phyloP scores from a whole-genome alignment of 1,139 yeast genomes.

The Suzukiozyma palmioleophila region DNA sequence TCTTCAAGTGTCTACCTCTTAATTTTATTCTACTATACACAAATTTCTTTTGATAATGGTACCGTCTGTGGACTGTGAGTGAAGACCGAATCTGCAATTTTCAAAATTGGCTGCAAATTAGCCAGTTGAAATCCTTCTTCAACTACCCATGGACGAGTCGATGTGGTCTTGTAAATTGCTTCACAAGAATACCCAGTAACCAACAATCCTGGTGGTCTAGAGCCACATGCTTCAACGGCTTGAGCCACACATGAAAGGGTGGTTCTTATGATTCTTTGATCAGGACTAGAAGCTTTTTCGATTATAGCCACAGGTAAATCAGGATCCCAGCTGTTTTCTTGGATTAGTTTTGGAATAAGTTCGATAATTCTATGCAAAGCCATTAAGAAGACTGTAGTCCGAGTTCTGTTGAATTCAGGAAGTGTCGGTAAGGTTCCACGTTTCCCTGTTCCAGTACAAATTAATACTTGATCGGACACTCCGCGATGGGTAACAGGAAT shows the following conservation, averaged over 20 bases:
- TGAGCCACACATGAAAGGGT: constrained; percentile 59
- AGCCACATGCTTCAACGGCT: constrained; percentile 77
- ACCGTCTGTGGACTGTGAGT: too few relatives aligned
- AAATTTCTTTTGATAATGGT: too few relatives aligned
- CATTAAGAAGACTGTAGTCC: constrained; percentile 91
- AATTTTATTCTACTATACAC: too few relatives aligned
- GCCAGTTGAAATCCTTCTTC: constrained; percentile 1
- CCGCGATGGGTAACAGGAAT: constrained; percentile 93
- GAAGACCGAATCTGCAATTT: too few relatives aligned
- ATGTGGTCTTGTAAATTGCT: constrained; percentile 35
- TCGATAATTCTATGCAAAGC: constrained; percentile 78
- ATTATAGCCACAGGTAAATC: constrained; percentile 77
- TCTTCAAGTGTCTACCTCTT: too few relatives aligned
- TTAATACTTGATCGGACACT: constrained; percentile 85
- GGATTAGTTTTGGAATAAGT: constrained; percentile 54
- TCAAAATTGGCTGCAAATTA: too few relatives aligned
- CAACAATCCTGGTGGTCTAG: constrained; percentile 90
- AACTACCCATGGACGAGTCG: not conserved
- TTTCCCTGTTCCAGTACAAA: constrained; percentile 94
- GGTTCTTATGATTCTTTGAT: constrained; percentile 81
- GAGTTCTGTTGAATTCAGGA: constrained; percentile 64
- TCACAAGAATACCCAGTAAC: constrained; percentile 80
- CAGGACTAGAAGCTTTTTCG: constrained; percentile 92
- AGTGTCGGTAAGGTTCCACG: constrained; percentile 76
- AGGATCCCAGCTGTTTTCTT: constrained; percentile 60